Conservation (phyloP, 139 green algal genomes). For the Microglena sp. region DNA sequence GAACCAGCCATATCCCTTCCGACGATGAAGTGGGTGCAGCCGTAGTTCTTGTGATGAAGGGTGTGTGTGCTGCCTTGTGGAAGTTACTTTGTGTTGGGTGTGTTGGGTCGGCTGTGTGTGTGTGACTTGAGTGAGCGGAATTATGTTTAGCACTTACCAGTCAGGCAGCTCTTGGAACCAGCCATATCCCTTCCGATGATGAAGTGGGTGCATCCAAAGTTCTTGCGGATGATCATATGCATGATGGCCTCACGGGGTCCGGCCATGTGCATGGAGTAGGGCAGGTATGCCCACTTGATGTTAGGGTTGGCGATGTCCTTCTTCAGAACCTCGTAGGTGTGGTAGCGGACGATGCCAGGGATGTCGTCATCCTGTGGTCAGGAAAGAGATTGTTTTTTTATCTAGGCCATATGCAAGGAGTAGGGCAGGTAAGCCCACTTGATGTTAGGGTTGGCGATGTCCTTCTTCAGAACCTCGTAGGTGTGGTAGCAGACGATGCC, state of each 20-base stretch:
- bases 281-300: constrained; percentile 40
- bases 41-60: constrained; percentile 14
- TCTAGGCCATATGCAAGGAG: constrained; percentile 13
- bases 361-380: constrained; percentile 57
- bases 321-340: constrained; percentile 78
- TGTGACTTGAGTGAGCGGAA: too few relatives aligned
- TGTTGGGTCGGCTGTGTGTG: too few relatives aligned
- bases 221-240: constrained; percentile 92
- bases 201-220: constrained; percentile 93
- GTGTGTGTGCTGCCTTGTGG: too few relatives aligned
- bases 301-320: constrained; percentile 61
- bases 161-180: constrained; percentile 73
- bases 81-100: too few relatives aligned
- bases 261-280: constrained; percentile 90
- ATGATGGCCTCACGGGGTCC: constrained; percentile 80
- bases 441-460: constrained; percentile 71
- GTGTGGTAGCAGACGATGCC: constrained; percentile 87
- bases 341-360: constrained; percentile 68
- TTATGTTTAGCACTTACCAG: constrained; percentile 44
- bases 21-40: constrained; percentile 87
- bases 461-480: constrained; percentile 88
- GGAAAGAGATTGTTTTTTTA: neutral
- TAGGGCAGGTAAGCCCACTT: constrained; percentile 31
- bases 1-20: constrained; percentile 81
- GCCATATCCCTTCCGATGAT: constrained; percentile 95